Evolutionary conservation across 352 stramenopile species (phyloP).

Genomic region (Blastocystis sp.): DNA sequence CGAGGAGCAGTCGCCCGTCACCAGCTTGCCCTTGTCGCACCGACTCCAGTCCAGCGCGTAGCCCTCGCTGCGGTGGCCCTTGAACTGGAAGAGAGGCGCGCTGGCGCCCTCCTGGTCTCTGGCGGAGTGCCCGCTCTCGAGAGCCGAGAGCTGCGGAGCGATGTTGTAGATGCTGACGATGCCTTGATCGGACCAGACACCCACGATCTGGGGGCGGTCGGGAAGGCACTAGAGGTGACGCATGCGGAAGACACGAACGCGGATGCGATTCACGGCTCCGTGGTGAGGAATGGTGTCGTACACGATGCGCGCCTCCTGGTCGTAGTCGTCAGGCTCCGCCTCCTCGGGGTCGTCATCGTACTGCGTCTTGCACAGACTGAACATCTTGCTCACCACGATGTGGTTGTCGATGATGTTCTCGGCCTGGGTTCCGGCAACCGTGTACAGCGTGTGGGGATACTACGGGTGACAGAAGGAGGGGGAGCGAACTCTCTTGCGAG

Average conservation of each 20-base stretch:
- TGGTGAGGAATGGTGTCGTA: conserved; percentile 91
- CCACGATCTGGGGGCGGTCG: conserved; percentile 88
- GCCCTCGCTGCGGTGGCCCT: conserved; percentile 91
- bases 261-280: conserved; percentile 92
- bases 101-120: conserved; percentile 19
- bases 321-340: conserved; percentile 84
- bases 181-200: conserved; percentile 92
- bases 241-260: conserved; percentile 72
- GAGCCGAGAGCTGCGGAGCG: conserved; percentile 84
- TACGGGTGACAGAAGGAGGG: conserved; percentile 59
- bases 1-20: conserved; percentile 93
- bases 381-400: conserved; percentile 96
- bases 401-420: conserved; percentile 90
- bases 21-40: conserved; percentile 85
- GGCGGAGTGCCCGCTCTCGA: conserved; percentile 79
- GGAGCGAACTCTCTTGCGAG: conserved; percentile 80
- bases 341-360: conserved; percentile 79
- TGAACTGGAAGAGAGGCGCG: conserved; percentile 88
- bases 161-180: conserved; percentile 95
- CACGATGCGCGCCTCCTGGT: conserved; percentile 91
- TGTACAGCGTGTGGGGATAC: conserved; percentile 93
- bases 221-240: conserved; percentile 60
- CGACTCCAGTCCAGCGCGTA: conserved; percentile 97
- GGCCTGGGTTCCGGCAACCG: conserved; percentile 93
- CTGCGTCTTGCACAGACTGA: conserved; percentile 91